These are phyloP conservation scores for Wickerhamiella azymoides DNA, from an alignment of 805 yeast species.

Conservation along the genomic window DNA sequence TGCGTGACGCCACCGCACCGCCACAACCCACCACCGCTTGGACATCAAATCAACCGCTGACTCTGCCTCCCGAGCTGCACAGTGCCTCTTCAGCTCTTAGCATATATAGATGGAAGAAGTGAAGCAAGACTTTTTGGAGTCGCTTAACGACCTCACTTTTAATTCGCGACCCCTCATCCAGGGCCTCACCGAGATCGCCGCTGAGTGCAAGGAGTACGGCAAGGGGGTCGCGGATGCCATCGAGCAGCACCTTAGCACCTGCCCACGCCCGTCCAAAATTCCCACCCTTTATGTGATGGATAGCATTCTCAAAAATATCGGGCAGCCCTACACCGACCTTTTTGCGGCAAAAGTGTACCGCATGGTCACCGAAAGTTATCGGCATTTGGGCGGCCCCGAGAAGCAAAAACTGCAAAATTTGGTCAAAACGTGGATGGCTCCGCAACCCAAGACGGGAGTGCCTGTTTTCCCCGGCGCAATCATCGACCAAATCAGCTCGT, in stretches of 20 bases:
- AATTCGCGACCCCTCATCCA: slow-evolving; percentile 85
- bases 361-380: slow-evolving; percentile 61
- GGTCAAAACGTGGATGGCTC: slow-evolving; percentile 74
- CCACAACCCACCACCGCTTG: too few species aligned
- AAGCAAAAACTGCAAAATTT: slow-evolving; percentile 61
- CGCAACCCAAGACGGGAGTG: slow-evolving; percentile 44
- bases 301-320: slow-evolving; percentile 81
- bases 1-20: too few species aligned
- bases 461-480: slow-evolving; percentile 64
- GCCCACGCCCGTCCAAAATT: slow-evolving; percentile 73
- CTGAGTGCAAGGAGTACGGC: slow-evolving; percentile 68
- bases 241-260: slow-evolving; percentile 54
- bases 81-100: neutral
- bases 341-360: slow-evolving; percentile 58
- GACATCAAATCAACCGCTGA: too few species aligned
- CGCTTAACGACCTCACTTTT: slow-evolving; percentile 65
- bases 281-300: slow-evolving; percentile 76
- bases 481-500: slow-evolving; percentile 57
- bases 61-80: too few species aligned
- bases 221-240: slow-evolving; percentile 63
- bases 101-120: slow-evolving; percentile 17
- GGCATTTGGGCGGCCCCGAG: slow-evolving; percentile 62
- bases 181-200: slow-evolving; percentile 71
- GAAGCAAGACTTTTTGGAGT: slow-evolving; percentile 52
- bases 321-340: slow-evolving; percentile 73